A percentile compares a stretch with the other conserved stretches of the same genome.
phyloP scores from a whole-genome alignment of 257 asterid genomes.

The Eucommia ulmoides region DNA sequence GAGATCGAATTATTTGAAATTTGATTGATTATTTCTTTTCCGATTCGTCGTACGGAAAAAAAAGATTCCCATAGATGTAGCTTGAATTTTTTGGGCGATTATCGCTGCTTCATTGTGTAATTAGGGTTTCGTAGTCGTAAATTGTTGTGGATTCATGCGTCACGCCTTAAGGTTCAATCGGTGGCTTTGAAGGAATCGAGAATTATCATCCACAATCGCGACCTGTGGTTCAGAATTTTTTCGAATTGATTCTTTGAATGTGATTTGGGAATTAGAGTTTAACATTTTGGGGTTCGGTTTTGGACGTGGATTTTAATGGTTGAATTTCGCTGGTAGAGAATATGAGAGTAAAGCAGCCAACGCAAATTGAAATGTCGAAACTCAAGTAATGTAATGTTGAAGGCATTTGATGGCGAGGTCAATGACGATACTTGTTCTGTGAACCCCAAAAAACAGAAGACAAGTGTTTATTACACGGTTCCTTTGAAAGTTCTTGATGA shows the following conservation, averaged over 20 bases:
- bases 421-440: conserved; percentile 21
- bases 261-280: not conserved
- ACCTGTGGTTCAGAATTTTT: conserved; percentile 17
- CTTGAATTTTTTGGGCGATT: conserved; percentile 11
- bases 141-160: conserved; percentile 3
- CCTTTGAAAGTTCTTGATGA: conserved; percentile 32
- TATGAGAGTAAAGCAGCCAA: conserved; percentile 27
- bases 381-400: conserved; percentile 49
- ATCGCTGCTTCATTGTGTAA: conserved; percentile 9
- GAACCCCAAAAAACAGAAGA: conserved; percentile 14
- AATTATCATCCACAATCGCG: not conserved
- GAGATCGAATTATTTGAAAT: not conserved
- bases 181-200: not conserved
- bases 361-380: conserved; percentile 58
- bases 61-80: not conserved
- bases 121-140: conserved; percentile 16
- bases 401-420: conserved; percentile 14
- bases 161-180: not conserved
- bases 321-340: conserved; percentile 5
- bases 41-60: not conserved
- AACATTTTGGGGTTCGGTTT: too few relatives aligned
- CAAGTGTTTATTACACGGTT: conserved; percentile 23
- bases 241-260: not conserved
- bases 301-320: not conserved
- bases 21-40: not conserved